Base-by-base conservation (phyloP, 2,329 filamentous ascomycete genomes). In the Colletotrichum liaoningense region DNA sequence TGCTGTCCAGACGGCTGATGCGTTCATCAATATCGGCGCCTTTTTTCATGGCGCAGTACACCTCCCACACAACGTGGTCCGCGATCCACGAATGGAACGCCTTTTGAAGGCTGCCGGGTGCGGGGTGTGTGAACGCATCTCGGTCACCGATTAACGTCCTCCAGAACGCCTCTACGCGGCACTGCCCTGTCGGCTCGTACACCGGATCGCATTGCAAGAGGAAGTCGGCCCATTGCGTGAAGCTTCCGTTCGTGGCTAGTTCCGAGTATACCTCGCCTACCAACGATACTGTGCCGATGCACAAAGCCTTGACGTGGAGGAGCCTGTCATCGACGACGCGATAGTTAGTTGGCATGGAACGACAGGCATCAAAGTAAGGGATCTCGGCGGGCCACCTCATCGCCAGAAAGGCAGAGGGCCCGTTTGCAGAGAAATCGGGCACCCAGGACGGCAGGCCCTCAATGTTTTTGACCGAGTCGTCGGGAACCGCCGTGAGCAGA, bases 141-240 rank as follows among this genome's bases (percentile, higher is more conserved):
- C 72, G 72, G 56, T 79, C 78, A 67, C 75, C 75, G 56, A 79
- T 77, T 59, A 79, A 75, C 2, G 78, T 78, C 16, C 78, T 75
- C 75, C 77, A 79, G 67, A 79, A 78, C 26, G 77, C 77, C 26
- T 79, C 78, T 30, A 78, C 76, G 12, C 78, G 75, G 66, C 76
- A 77, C 35, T 79, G 75, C 9, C 72, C 35, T 0, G 77, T 78
- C 28, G 68, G 69, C 1, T 60, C 7, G 56, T 79, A 79, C 1
- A 69, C 75, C 1, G 54, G 22, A n/a, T 75, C 77, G 14, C 74
- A 77, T 57, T 79, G 74, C 26, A 75, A 42, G 8, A 75, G 42
- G 52, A 74, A 63, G 26, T 62, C 67, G 57, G 72, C 67, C 73
- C 73, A 75, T n/a, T 66, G 49, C 8, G 63, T 42, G 35, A 71